phyloP scores from a whole-genome alignment of 805 yeast genomes.

The Scheffersomyces spartinae region DNA sequence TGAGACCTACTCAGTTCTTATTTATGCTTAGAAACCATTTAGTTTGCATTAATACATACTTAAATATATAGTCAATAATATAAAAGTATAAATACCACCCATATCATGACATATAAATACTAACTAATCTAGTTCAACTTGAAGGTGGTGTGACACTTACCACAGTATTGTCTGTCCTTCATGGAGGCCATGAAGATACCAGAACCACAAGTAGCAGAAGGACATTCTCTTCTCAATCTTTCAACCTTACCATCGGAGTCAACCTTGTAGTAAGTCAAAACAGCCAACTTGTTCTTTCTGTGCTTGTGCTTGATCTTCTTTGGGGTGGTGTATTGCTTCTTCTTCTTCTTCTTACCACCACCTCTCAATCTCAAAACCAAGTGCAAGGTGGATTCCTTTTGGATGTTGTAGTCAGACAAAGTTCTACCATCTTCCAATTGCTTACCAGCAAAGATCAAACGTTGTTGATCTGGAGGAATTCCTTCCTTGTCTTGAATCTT shows the following conservation, averaged over 20 bases:
- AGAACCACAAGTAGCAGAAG: constrained; percentile 87
- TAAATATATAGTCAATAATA: too few species aligned
- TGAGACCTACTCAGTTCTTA: too few species aligned
- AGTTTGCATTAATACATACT: too few species aligned
- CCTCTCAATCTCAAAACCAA: constrained; percentile 96
- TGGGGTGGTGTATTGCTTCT: constrained; percentile 99
- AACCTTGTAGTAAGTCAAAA: constrained; percentile 98
- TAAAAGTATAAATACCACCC: too few species aligned
- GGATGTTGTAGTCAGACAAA: constrained; percentile 40
- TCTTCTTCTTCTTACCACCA: constrained; percentile 99
- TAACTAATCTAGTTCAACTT: too few species aligned
- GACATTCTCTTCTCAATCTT: constrained; percentile 98
- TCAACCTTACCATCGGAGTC: constrained; percentile 97
- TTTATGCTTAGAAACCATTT: too few species aligned
- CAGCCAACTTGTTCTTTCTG: constrained; percentile 98
- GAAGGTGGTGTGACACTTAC: constrained; percentile 96
- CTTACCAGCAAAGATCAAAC: constrained; percentile 42
- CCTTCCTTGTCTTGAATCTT: constrained; percentile 42
- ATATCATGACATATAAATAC: too few species aligned
- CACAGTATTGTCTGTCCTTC: constrained; percentile 99
- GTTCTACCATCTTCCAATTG: constrained; percentile 43
- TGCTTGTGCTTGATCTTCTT: constrained; percentile 99
- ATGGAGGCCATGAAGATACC: constrained; percentile 99
- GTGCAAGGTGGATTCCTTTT: constrained; percentile 50
- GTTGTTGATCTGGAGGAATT: constrained; percentile 40